phyloP scores from a whole-genome alignment of 2,329 filamentous ascomycete genomes.

The Pseudocercospora cruenta region DNA sequence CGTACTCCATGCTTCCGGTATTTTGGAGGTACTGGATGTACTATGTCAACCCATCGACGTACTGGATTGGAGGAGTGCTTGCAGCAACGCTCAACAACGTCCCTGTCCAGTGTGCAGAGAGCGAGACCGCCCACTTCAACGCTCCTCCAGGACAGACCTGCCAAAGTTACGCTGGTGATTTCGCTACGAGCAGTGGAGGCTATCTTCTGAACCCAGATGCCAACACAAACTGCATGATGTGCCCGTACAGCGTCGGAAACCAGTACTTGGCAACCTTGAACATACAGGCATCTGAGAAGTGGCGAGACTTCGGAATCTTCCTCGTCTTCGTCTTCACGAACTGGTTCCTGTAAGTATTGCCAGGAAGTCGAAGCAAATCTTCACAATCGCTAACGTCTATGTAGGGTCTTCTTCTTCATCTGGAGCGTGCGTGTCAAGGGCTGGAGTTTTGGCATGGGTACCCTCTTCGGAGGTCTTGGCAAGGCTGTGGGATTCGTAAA shows the following conservation, averaged over 20 bases:
- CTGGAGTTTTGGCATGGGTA: slow-evolving; percentile 71
- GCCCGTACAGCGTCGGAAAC: slow-evolving; percentile 65
- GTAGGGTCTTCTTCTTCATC: slow-evolving; percentile 60
- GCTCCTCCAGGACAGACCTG: slow-evolving; percentile 69
- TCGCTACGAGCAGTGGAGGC: slow-evolving; percentile 59
- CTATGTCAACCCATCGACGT: slow-evolving; percentile 70
- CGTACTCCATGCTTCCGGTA: slow-evolving; percentile 65
- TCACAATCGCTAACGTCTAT: neutral
- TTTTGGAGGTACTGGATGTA: slow-evolving; percentile 78
- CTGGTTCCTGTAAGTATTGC: slow-evolving; percentile 40
- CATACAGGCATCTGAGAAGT: slow-evolving; percentile 63
- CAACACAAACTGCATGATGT: slow-evolving; percentile 68
- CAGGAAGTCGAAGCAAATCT: neutral
- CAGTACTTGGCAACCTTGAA: slow-evolving; percentile 68
- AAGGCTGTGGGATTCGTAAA: slow-evolving; percentile 45
- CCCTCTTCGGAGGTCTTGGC: slow-evolving; percentile 56
- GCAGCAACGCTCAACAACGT: slow-evolving; percentile 62
- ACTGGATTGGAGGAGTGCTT: slow-evolving; percentile 72
- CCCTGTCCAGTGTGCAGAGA: slow-evolving; percentile 47
- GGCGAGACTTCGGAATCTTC: slow-evolving; percentile 74
- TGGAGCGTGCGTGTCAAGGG: slow-evolving; percentile 71
- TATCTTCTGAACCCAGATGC: slow-evolving; percentile 67
- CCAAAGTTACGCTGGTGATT: slow-evolving; percentile 63
- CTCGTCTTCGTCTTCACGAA: slow-evolving; percentile 72
- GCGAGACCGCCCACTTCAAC: slow-evolving; percentile 68